Percentiles rank a stretch among this genome's conserved stretches.
Conservation (phyloP, 2,329 filamentous ascomycete species). For the Fusarium gaditjirri region DNA sequence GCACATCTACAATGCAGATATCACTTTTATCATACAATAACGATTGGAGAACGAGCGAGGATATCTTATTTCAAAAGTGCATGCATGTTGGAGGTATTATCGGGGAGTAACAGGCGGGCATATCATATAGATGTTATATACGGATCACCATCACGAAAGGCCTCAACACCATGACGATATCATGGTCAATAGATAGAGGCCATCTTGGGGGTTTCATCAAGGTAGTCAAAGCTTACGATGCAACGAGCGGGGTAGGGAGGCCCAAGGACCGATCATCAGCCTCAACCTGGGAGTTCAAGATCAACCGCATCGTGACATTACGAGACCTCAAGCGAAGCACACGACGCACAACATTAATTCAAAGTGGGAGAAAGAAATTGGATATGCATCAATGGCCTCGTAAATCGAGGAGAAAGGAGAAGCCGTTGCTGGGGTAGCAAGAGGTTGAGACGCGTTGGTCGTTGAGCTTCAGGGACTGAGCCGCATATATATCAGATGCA, state of each 20-base stretch:
- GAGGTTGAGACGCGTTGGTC: background rate
- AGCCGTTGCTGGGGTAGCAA: constrained; percentile 12
- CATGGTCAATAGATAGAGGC: background rate
- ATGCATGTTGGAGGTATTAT: background rate
- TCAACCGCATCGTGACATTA: constrained; percentile 1
- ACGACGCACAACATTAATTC: constrained; percentile 25
- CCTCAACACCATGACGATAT: constrained; percentile 18
- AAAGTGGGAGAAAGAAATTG: background rate
- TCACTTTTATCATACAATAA: accelerated
- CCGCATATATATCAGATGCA: constrained; percentile 3
- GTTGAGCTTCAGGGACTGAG: background rate
- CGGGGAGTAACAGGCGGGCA: background rate
- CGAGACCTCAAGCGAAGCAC: background rate
- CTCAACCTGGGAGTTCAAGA: background rate
- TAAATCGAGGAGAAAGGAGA: background rate
- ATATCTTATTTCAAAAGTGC: background rate
- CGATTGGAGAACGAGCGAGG: accelerated
- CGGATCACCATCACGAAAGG: background rate
- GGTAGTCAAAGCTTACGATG: background rate
- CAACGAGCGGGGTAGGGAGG: background rate
- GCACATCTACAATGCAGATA: accelerated
- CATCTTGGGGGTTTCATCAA: accelerated
- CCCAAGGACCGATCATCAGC: constrained; percentile 1
- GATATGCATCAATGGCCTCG: background rate
- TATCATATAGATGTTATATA: background rate